Base-by-base conservation (phyloP, 2,329 filamentous ascomycete genomes). In the Aspergillus pseudoviridinutans region DNA sequence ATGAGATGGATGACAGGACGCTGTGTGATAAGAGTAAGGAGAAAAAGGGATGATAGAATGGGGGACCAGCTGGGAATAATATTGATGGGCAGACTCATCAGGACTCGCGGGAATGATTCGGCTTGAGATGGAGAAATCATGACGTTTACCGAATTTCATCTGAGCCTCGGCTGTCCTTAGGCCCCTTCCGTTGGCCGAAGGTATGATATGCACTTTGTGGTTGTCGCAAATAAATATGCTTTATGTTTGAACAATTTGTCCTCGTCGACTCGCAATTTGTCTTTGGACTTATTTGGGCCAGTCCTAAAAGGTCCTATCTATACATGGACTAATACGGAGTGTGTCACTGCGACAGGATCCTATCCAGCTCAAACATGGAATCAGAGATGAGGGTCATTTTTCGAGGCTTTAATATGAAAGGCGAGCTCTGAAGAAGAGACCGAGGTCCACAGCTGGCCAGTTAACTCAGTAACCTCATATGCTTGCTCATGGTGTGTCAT, bases 131-230 rank as follows among this genome's bases (percentile, higher is more conserved):
- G 63, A 51, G 56, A 52, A 47, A 47, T 38, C 32, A 38, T 47
- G 71, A 73, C 71, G 71, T 72, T 71, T 72, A 58, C 70, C 70
- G 69, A 71, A 64, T 56, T 38, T 17, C 32, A 38, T 47, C 54
- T 70, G 63, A 66, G 66, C 71, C 71, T 73, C 71, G 71, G 71
- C 63, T 71, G 62, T 57, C 58, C 58, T 51, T 46, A 14, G 24
- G 22, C 29, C 25, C 49, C 38, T 59, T 61, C 63, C 57, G 57
- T 38, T 51, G 29, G 25, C 29, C 50, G 50, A 51, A 6, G 20
- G 3, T 22, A 27, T 17, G 32, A 35, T 35, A 35, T 35, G 32
- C 32, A 14, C 12, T 32, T 35, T 14, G 5, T 17, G 47, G 12
- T 17, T 10, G 20, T 25, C 22, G 14, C 12, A 35, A 17, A 35